phyloP scores from a whole-genome alignment of 225 moss, liverwort and hornwort species.

The Neckera pumila region DNA sequence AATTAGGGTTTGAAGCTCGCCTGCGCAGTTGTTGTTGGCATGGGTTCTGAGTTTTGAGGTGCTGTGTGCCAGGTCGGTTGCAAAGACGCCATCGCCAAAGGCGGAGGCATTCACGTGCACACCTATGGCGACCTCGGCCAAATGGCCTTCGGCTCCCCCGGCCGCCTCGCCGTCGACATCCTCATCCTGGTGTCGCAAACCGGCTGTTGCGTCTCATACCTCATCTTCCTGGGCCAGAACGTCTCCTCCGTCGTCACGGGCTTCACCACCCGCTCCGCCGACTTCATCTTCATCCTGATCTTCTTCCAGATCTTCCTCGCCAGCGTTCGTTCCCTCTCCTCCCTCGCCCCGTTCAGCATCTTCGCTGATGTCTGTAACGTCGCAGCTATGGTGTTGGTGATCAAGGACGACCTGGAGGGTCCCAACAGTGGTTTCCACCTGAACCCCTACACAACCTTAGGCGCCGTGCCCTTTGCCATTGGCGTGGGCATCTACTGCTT shows the following conservation, averaged over 20 bases:
- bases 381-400: conserved; percentile 84
- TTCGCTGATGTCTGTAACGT: conserved; percentile 87
- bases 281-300: conserved; percentile 46
- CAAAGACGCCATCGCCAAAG: conserved; percentile 35
- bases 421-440: conserved; percentile 24
- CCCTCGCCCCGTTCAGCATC: conserved; percentile 85
- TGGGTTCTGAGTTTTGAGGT: background rate
- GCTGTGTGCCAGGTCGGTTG: conserved; percentile 46
- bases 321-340: conserved; percentile 57
- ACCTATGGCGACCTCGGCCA: conserved; percentile 81
- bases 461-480: conserved; percentile 60
- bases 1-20: background rate
- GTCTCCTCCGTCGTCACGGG: conserved; percentile 59
- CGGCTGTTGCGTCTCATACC: conserved; percentile 86
- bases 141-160: conserved; percentile 45
- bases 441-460: conserved; percentile 36
- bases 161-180: conserved; percentile 58
- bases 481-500: conserved; percentile 86
- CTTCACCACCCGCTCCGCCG: conserved; percentile 19
- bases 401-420: conserved; percentile 64
- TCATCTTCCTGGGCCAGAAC: conserved; percentile 89
- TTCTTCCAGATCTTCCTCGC: conserved; percentile 52
- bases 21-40: background rate
- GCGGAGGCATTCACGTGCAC: conserved; percentile 18
- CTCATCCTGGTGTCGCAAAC: conserved; percentile 65